Base-by-base conservation (phyloP, 2,329 filamentous ascomycete genomes). In the Ploettnerulaceae sp. region DNA sequence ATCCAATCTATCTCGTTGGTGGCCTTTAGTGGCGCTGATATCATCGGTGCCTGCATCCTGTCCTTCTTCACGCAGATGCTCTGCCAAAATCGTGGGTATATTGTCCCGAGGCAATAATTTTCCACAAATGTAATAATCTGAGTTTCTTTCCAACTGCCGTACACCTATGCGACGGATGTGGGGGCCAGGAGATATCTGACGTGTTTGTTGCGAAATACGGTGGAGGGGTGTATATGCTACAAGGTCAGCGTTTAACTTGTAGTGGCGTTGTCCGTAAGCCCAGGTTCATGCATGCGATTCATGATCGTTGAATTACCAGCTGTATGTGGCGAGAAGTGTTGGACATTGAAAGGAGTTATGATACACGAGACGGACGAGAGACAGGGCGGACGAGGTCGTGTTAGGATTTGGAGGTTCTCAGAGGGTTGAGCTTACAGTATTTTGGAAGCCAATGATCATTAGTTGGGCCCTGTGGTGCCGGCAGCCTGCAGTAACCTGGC, bases 1-100 rank as follows among this genome's bases (percentile, higher is more conserved):
- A 97, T 77, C 93, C 93, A 98, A 77, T 98, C 93, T 66, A 98
- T 95, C 74, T 98, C 93, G 75, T 90, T 95, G 56, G 93, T 98
- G 44, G 79, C 79, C 80, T 86, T 97, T 62, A 96, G 78, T 65
- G 91, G 91, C 76, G 84, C 84, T 61, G 89, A 94, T 61, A 97
- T 84, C 91, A 97, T 97, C 53, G 90, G 90, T 57, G 89, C 83
- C 73, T 94, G 77, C 84, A 88, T 89, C 59, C 14, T 57, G 46
- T 43, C 48, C 53, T 59, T 69, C 63, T 53, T 57, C 51, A 49
- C 56, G 50, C 57, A 52, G 48, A 43, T 61, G 64, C 64, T 66
- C 66, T 55, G 53, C 56, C n/a, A 47, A 53, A 50, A 15, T 36
- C 31, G 31, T 44, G 9, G 7, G 21, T 44, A 21, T 35, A 12